Evolutionary conservation across 371 early-diverging fungal species (phyloP), one percentile per base, ranked within the genome.

Genomic region (Paraphysoderma sedebokerense): DNA sequence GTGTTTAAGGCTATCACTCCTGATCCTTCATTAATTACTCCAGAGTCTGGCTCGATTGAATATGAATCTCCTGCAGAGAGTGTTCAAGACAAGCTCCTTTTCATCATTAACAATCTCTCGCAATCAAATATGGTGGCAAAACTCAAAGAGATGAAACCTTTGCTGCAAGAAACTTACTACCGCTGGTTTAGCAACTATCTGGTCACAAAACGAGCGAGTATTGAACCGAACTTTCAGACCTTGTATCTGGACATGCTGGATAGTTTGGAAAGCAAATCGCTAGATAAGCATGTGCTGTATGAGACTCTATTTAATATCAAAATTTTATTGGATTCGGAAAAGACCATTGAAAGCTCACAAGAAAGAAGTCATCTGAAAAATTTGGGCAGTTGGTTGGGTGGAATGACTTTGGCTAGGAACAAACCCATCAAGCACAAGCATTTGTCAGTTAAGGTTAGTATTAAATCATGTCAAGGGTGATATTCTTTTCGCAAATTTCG

Each of bases 361-460:
- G 97, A 98, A 50, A 73, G 95, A 9, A 71, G 80, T 9, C 67
- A 87, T 29, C 60, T 98, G 31, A 95, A 93, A 63, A 96, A 91
- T 57, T 63, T 96, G 29, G 98, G 97, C 23, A 73, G 86, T 8
- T 98, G 98, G 98, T 74, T 98, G 5, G 98, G 98, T 35, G 78
- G 79, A n/a, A 72, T 95, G 58, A 92, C 98, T 1, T 56, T 98
- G 9, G 91, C 89, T n/a, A 75, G 82, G 24, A 81, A 98, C 58
- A 74, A 74, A 46, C 97, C 97, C 9, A 86, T 98, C 54, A 77
- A 80, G 56, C 91, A 93, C 62, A 89, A 87, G 48, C 73, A 91
- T 47, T 71, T 96, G 41, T 73, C 87, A 0, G 83, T 95, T 60
- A 98, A 97, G 72, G 83, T 81, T 61, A 28, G 38, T 37, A 20